These are phyloP conservation scores for Dryadomyces quercivorus DNA, from an alignment of 2,329 filamentous ascomycete species.

Conservation along the genomic window DNA sequence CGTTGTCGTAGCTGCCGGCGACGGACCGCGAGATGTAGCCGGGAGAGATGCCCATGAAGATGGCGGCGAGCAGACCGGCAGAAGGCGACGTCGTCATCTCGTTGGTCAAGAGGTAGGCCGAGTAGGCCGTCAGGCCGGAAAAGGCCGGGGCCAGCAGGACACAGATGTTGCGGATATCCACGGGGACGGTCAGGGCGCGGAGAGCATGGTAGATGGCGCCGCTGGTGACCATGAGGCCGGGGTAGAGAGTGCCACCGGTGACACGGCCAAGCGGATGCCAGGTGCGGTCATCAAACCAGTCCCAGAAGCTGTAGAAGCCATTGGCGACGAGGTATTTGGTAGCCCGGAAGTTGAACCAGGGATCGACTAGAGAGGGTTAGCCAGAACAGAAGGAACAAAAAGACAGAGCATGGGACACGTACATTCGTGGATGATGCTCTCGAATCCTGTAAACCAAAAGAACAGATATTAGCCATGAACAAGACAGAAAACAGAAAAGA, in stretches of 20 bases:
- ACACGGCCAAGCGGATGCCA: conserved; percentile 98
- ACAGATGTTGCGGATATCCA: conserved; percentile 98
- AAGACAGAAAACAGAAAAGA: conserved; percentile 5
- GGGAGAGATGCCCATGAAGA: conserved; percentile 94
- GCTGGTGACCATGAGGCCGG: conserved; percentile 97
- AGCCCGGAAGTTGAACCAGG: conserved; percentile 99
- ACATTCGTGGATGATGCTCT: conserved; percentile 99
- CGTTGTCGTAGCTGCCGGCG: conserved; percentile 93
- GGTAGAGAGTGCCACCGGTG: conserved; percentile 96
- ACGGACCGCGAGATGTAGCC: conserved; percentile 98
- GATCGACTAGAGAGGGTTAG: conserved; percentile 60
- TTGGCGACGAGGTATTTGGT: conserved; percentile 95
- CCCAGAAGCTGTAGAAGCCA: conserved; percentile 99
- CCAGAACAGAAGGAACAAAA: conserved; percentile 11
- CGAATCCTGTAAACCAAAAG: conserved; percentile 53
- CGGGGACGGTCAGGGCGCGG: conserved; percentile 74
- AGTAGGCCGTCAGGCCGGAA: conserved; percentile 86
- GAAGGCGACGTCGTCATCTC: conserved; percentile 96
- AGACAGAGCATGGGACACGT: conserved; percentile 29
- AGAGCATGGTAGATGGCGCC: conserved; percentile 93
- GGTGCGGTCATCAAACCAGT: conserved; percentile 99
- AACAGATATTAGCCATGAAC: neutral
- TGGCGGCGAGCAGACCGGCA: conserved; percentile 83
- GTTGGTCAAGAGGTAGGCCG: conserved; percentile 87
- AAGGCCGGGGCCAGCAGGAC: conserved; percentile 90